These are phyloP conservation scores for Areca catechu DNA, from an alignment of 176 grass and related monocot genomes.

Conservation along the genomic window DNA sequence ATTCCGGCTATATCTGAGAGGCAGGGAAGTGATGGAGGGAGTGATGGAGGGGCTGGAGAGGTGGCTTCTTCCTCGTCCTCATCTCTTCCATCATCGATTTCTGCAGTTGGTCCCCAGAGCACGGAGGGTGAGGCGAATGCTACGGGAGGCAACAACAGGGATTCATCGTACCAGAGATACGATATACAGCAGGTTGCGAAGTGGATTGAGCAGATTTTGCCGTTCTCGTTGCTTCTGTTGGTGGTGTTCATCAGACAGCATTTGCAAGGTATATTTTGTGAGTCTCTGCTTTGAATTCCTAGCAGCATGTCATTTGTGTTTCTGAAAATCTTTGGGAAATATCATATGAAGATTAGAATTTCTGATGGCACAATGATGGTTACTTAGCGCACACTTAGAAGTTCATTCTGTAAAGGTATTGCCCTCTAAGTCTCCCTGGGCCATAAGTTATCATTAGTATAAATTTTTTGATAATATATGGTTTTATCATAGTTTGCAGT, in stretches of 20 bases:
- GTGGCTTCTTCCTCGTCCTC: slow-evolving; percentile 24
- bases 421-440: no score
- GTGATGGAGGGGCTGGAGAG: not conserved
- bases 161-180: slow-evolving; percentile 68
- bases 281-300: no score
- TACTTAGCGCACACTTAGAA: no score
- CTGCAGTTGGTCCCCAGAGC: slow-evolving; percentile 5
- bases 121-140: slow-evolving; percentile 10
- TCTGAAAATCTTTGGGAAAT: no score
- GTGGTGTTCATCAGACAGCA: slow-evolving; percentile 98
- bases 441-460: no score
- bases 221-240: slow-evolving; percentile 85
- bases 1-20: slow-evolving; percentile 19
- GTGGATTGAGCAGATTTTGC: slow-evolving; percentile 98
- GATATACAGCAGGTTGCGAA: slow-evolving; percentile 95
- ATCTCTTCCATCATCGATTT: slow-evolving; percentile 14
- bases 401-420: no score
- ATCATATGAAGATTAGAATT: no score
- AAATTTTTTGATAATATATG: no score
- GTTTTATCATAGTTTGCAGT: no score
- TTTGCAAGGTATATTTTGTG: slow-evolving; percentile 53
- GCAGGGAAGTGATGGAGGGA: slow-evolving; percentile 11
- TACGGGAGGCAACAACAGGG: slow-evolving; percentile 17
- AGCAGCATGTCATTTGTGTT: no score
- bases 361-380: no score